Base-by-base conservation (phyloP, 2,329 filamentous ascomycete species). In the Fusarium metavorans region DNA sequence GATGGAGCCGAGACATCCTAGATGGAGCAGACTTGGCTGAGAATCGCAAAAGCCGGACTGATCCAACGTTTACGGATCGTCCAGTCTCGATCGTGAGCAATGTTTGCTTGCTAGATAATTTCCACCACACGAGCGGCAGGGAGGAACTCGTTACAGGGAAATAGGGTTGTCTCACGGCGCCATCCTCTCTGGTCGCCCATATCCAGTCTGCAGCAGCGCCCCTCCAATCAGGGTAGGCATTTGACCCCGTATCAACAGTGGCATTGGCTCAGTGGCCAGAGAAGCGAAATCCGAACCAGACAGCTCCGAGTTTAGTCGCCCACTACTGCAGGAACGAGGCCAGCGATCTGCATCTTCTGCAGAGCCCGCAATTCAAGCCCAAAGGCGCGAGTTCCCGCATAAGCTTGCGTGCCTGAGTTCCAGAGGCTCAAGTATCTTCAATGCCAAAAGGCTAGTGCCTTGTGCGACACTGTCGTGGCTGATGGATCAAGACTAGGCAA, bases 281-380 rank as follows among this genome's bases (percentile, higher is more conserved):
- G 25, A 57, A 71, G 41, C 59, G 70, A 71, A 41, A 52, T 65
- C 43, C 41, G 62, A 63, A 52, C 66, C 72, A 74, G 62, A 68
- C 56, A 59, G 62, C 50, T 66, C 68, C 39, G 67, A 69, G 76
- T 58, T 60, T 75, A 76, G 76, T 71, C 56, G 61, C 35, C 65
- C 63, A 72, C 75, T 78, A 78, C 76, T 78, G 76, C 76, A 78
- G 76, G 76, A 78, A 78, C 76, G 67, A 56, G 56, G 56, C 56
- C 45, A 68, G 48, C 62, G 70, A 75, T 69, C 68, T 74, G 73
- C 65, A 73, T 67, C 54, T 74, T 62, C 54, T 70, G 59, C 41
- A 43, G 50, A 68, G 37, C 43, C 20, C 54, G 56, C 58, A 52
- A 64, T 61, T 56, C 32, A 50, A 62, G 23, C 54, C 67, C 65